Evolutionary conservation across 78 protist genomes (phyloP), one percentile per base, ranked within the genome.

Genomic region (Dictyostelium firmibasis): DNA sequence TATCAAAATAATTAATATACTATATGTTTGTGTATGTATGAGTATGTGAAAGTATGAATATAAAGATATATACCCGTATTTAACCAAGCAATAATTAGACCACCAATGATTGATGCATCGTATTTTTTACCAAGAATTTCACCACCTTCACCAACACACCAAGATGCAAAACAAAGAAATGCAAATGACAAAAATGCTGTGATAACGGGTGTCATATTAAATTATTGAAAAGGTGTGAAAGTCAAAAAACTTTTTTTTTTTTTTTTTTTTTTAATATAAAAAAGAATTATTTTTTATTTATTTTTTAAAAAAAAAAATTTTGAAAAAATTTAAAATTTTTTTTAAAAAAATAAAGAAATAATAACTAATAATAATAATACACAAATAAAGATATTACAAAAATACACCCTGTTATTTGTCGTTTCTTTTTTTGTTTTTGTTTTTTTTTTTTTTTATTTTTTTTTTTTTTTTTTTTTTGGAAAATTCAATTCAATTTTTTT

Each of bases 101-200:
- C 97, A 64, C 97, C 97, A 9, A 96, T 87, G 83, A 96, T 92
- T 1, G 95, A 93, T 0, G 97, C 97, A 92, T 96, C 97, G 44
- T 92, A 96, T 69, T 96, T 84, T 64, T 86, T 81, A 16, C 97
- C 97, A 25, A 96, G 83, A 18, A 96, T 96, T 69, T 96, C 97
- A 70, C 97, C 97, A 36, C 97, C 97, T 67, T 96, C 97, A 50
- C 96, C 92, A 13, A 96, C 96, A 50, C 95, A 92, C 93, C 93
- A 96, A 3, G 97, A 85, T 18, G 96, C 97, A 70, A 64, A 84
- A 8, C 78, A 86, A 25, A 96, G 62, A 72, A 76, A 92, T 3
- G 62, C 60, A 57, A 96, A 93, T 38, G 89, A 50, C 11, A 76
- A 23, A 60, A 81, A 18, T 60, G 93, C 67, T 75, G 35, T 35